Base-by-base conservation (phyloP, 139 green algal species). In the Chlorella sorokiniana region DNA sequence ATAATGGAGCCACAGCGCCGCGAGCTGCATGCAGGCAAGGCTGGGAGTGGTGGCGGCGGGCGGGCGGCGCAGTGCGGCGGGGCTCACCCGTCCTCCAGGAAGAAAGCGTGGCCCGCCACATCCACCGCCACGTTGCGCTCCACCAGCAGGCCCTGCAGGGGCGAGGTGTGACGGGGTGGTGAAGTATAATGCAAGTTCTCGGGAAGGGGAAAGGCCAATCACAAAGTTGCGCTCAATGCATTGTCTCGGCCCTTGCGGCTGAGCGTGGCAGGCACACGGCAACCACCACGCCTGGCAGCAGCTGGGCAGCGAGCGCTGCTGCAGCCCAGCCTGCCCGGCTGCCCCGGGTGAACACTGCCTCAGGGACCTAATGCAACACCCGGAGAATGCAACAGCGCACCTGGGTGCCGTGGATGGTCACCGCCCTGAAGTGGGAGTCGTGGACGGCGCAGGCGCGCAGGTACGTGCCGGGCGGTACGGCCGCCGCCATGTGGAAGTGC, bases 401-500 rank as follows among this genome's bases (percentile, higher is more conserved):
- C 63, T 70, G 67, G 38, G 67, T 73, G 67, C 67, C 67, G 67
- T 73, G 67, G 20, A 73, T 20, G 2, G 67, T 52, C 16, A 37
- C 9, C 2, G 67, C 67, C 38, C 67, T 38, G 67, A 73, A 73
- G 67, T 54, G 37, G 2, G 67, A 73, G 37, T 54, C 67, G 20
- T 73, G 67, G 16, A 73, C 40, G 38, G 67, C 37, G 22, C 38
- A 37, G 38, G 67, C 37, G 37, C 67, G 67, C 3, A 73, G 14
- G 67, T 73, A 73, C 18, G 67, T 54, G 67, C 67, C 67, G 33
- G 67, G 38, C 18, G 67, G 67, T 38, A 73, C 67, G 38, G 20
- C 38, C 10, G 67, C 67, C 16, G 67, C 67, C 67, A 73, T 73
- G 38, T 73, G 67, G 67, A 73, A 73, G 67, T 73, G 67, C 10